A percentile compares a stretch with the other conserved stretches of the same genome.
Evolutionary conservation across 2,329 filamentous ascomycete genomes (phyloP).

Genomic region (Myriosclerotinia scirpicola): DNA sequence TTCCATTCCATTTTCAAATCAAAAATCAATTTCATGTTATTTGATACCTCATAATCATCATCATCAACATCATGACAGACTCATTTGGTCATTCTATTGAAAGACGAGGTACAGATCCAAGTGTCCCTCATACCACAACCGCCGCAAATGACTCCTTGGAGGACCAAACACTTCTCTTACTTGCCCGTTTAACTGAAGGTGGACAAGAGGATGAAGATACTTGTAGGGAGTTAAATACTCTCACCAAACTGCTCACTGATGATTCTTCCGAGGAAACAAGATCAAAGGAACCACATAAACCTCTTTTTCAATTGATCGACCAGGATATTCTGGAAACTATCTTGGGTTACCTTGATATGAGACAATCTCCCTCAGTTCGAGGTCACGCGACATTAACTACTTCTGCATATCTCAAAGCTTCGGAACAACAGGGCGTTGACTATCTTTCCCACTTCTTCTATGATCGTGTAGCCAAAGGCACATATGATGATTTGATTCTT

Average conservation of each 20-base stretch:
- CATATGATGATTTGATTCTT: slow-evolving; percentile 83
- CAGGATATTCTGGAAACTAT: slow-evolving; percentile 79
- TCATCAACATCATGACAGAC: slow-evolving; percentile 17
- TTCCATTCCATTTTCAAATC: background rate
- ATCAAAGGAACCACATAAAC: slow-evolving; percentile 41
- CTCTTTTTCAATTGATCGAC: slow-evolving; percentile 59
- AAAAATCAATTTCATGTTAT: background rate
- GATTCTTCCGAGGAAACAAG: slow-evolving; percentile 37
- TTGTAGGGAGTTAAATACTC: slow-evolving; percentile 56
- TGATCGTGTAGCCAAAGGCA: slow-evolving; percentile 67
- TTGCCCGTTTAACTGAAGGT: slow-evolving; percentile 88
- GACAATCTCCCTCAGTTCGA: slow-evolving; percentile 70
- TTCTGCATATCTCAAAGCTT: slow-evolving; percentile 79
- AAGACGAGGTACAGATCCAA: slow-evolving; percentile 30
- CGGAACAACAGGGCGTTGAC: slow-evolving; percentile 67
- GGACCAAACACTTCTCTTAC: slow-evolving; percentile 49
- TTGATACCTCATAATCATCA: slow-evolving; percentile 6
- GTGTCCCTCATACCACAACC: slow-evolving; percentile 27
- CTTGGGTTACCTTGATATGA: slow-evolving; percentile 81
- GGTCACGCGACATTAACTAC: slow-evolving; percentile 80
- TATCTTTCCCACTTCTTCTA: slow-evolving; percentile 75
- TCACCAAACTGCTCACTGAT: slow-evolving; percentile 61
- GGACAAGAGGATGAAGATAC: slow-evolving; percentile 78
- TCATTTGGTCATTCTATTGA: slow-evolving; percentile 15
- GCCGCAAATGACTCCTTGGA: slow-evolving; percentile 35